phyloP scores from a whole-genome alignment of 371 early-diverging fungal genomes.

The Mortierella sp. region DNA sequence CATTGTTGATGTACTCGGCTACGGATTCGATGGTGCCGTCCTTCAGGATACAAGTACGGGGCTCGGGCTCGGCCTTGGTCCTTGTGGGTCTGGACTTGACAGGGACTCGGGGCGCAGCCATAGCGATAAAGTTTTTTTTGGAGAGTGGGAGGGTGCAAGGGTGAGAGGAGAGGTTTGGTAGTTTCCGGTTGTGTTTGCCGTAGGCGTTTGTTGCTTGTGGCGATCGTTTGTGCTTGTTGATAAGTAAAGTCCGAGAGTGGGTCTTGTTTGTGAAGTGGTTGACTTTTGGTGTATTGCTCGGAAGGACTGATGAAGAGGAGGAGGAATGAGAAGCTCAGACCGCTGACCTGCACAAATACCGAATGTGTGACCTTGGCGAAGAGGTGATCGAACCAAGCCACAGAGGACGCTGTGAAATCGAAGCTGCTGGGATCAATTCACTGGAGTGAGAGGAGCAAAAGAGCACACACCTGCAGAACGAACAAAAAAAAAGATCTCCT shows the following conservation, averaged over 20 bases:
- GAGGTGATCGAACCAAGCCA: constrained; percentile 1
- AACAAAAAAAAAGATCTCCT: constrained; percentile 8
- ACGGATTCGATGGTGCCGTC: constrained; percentile 65
- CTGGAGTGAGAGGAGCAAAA: constrained; percentile 22
- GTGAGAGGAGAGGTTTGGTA: not conserved
- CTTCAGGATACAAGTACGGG: constrained; percentile 35
- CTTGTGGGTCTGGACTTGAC: constrained; percentile 15
- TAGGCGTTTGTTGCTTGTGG: too few species aligned
- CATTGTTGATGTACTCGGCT: constrained; percentile 67
- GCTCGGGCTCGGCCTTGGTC: constrained; percentile 20
- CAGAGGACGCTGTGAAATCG: not conserved
- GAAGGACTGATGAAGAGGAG: too few species aligned
- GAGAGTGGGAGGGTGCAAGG: not conserved
- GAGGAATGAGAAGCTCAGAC: not conserved
- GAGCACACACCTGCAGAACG: not conserved
- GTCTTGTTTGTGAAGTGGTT: not conserved
- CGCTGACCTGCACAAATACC: not conserved
- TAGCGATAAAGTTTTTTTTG: not conserved
- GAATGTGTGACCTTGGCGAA: not conserved
- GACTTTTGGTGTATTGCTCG: not conserved
- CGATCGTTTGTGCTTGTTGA: not conserved
- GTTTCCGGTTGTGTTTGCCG: not conserved
- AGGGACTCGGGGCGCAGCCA: constrained; percentile 32
- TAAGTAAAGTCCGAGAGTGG: not conserved
- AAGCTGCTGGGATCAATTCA: not conserved